Conservation (phyloP, 179 eudicot species). For the Vitellaria paradoxa region DNA sequence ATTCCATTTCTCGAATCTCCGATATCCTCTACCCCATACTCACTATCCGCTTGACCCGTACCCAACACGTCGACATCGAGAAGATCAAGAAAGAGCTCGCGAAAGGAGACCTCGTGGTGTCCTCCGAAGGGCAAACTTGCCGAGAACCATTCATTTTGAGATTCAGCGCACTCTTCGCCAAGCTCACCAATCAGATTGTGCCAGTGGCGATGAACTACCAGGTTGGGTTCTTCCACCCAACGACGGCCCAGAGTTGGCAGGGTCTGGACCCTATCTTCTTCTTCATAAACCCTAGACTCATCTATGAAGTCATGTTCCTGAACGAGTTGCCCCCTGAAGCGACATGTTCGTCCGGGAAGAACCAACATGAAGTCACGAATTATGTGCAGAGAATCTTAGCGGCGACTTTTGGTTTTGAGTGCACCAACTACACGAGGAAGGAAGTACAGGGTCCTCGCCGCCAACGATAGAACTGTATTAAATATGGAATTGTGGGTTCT, state of each 20-base stretch:
- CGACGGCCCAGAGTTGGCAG: slow-evolving; percentile 94
- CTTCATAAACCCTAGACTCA: slow-evolving; percentile 88
- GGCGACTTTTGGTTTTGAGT: slow-evolving; percentile 84
- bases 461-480: slow-evolving; percentile 71
- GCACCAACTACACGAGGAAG: slow-evolving; percentile 79
- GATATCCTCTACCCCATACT: slow-evolving; percentile 86
- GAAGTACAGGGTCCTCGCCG: slow-evolving; percentile 88
- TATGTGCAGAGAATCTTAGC: slow-evolving; percentile 86
- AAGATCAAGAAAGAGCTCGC: slow-evolving; percentile 47
- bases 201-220: slow-evolving; percentile 94
- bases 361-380: slow-evolving; percentile 88
- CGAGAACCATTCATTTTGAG: slow-evolving; percentile 83
- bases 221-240: slow-evolving; percentile 82
- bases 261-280: slow-evolving; percentile 89
- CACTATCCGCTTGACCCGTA: slow-evolving; percentile 67
- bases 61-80: slow-evolving; percentile 62
- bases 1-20: slow-evolving; percentile 69
- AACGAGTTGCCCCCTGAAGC: slow-evolving; percentile 87
- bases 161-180: slow-evolving; percentile 83
- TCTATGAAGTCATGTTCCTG: slow-evolving; percentile 85
- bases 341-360: slow-evolving; percentile 87
- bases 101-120: slow-evolving; percentile 70
- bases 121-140: slow-evolving; percentile 96
- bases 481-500: neutral
- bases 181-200: slow-evolving; percentile 78